Conservation (phyloP, 495 filamentous ascomycete genomes). For the Neurospora terricola region DNA sequence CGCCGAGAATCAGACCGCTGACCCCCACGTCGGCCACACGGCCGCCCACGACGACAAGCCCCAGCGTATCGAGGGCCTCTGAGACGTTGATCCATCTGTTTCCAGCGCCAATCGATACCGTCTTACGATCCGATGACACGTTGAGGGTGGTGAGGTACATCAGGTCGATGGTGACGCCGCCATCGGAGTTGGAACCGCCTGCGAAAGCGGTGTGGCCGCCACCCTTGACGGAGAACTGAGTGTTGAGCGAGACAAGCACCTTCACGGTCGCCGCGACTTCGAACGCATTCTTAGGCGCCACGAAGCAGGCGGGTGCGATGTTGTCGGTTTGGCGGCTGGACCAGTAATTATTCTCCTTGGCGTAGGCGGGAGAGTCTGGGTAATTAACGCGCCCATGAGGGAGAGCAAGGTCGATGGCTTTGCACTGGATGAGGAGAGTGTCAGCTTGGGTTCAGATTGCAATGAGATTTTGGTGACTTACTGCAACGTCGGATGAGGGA, state of each 20-base stretch:
- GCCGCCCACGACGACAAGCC: constrained; percentile 44
- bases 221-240: constrained; percentile 40
- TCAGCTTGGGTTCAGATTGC: neutral
- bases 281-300: constrained; percentile 22
- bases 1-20: constrained; percentile 48
- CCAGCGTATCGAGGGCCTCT: constrained; percentile 31
- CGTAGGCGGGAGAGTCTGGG: constrained; percentile 11
- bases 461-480: neutral
- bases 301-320: constrained; percentile 30
- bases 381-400: constrained; percentile 9
- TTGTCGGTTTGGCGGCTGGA: constrained; percentile 31
- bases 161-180: constrained; percentile 51
- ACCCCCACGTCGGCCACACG: constrained; percentile 46
- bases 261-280: constrained; percentile 32
- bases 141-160: constrained; percentile 30
- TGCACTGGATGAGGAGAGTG: constrained; percentile 4
- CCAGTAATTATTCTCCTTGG: constrained; percentile 32
- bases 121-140: constrained; percentile 23
- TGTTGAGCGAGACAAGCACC: constrained; percentile 19
- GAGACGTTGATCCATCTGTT: constrained; percentile 47
- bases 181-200: constrained; percentile 35
- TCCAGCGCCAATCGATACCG: constrained; percentile 35
- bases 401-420: constrained; percentile 5
- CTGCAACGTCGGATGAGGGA: neutral
- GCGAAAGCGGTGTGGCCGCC: constrained; percentile 43